phyloP scores from a whole-genome alignment of 805 yeast species.

The Ogataea paraovalis region DNA sequence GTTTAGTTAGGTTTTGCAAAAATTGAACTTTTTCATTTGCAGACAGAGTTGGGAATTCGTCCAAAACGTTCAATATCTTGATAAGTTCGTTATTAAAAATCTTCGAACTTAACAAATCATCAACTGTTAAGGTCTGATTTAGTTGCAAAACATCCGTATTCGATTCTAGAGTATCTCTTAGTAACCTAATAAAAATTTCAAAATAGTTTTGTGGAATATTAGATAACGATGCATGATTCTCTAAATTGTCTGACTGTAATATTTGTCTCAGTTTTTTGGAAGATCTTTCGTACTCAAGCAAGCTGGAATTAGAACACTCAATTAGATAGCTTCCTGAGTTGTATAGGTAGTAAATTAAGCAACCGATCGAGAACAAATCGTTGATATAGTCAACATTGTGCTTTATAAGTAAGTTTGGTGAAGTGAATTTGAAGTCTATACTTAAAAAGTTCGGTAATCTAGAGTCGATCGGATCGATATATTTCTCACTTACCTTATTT shows the following conservation, averaged over 20 bases:
- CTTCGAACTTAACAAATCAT: constrained; percentile 64
- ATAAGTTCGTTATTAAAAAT: constrained; percentile 82
- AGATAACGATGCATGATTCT: constrained; percentile 42
- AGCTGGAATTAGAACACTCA: constrained; percentile 35
- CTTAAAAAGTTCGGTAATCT: constrained; percentile 71
- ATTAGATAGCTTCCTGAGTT: constrained; percentile 41
- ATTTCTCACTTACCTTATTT: constrained; percentile 52
- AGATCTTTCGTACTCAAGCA: constrained; percentile 57
- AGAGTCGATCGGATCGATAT: constrained; percentile 68
- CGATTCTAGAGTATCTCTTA: constrained; percentile 42
- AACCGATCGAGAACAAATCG: constrained; percentile 84
- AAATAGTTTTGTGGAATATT: constrained; percentile 58
- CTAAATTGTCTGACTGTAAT: constrained; percentile 39
- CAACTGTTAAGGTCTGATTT: constrained; percentile 39
- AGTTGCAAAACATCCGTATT: constrained; percentile 29
- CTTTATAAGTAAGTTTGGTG: constrained; percentile 80
- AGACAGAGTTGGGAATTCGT: constrained; percentile 74
- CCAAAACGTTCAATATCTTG: constrained; percentile 74
- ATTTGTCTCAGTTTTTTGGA: constrained; percentile 33
- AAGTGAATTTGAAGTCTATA: constrained; percentile 66
- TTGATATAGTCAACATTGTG: constrained; percentile 58
- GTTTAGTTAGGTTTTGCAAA: constrained; percentile 55
- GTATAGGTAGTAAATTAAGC: constrained; percentile 68
- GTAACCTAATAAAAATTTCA: constrained; percentile 46
- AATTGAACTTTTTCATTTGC: constrained; percentile 64